Percentiles rank a stretch among this genome's conserved stretches.
phyloP scores from a whole-genome alignment of 306 rosid species.

The Inga leiocalycina region DNA sequence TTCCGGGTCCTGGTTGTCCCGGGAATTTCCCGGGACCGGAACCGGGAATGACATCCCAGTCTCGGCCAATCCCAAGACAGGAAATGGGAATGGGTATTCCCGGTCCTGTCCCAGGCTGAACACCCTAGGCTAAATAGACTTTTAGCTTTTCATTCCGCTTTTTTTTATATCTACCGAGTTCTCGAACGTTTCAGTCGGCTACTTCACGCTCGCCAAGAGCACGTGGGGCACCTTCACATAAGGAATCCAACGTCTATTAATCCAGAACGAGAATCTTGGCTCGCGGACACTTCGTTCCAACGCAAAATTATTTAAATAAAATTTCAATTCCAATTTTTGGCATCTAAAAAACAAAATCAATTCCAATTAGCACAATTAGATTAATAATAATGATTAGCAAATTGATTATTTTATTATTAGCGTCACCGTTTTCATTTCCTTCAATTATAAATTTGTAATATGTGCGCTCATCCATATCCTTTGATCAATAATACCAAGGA shows the following conservation, averaged over 20 bases:
- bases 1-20: too few relatives aligned
- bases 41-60: too few relatives aligned
- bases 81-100: too few relatives aligned
- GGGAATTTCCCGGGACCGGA: too few relatives aligned
- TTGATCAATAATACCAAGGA: conserved; percentile 57
- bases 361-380: conserved; percentile 13
- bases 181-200: background rate
- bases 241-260: conserved; percentile 54
- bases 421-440: background rate
- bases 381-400: conserved; percentile 7
- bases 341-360: background rate
- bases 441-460: background rate
- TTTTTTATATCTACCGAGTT: too few relatives aligned
- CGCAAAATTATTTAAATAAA: conserved; percentile 20
- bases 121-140: too few relatives aligned
- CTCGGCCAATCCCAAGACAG: too few relatives aligned
- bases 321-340: background rate
- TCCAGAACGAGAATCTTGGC: conserved; percentile 26
- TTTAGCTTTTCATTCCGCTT: too few relatives aligned
- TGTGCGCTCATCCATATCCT: background rate
- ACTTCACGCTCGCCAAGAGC: background rate
- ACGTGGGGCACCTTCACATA: conserved; percentile 22
- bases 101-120: too few relatives aligned
- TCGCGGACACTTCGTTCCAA: conserved; percentile 38
- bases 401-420: conserved; percentile 10